Conservation (phyloP, 768 basidiomycete species). For the Clavulina sp. region DNA sequence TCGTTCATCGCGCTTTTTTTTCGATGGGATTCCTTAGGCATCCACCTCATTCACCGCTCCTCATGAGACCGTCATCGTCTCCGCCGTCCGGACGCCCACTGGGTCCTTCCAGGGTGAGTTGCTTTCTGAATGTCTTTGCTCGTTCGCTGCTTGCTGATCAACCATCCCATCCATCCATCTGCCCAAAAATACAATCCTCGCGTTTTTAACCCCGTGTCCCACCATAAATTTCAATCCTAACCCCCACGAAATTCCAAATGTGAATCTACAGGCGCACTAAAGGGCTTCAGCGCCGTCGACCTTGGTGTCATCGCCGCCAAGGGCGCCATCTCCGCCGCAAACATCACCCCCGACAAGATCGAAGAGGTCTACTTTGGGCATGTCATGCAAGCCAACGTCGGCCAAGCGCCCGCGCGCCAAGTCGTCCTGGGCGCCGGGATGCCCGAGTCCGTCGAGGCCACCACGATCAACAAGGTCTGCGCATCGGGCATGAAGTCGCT, state of each 20-base stretch:
- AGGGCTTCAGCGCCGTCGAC: constrained; percentile 76
- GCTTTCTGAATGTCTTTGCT: background rate
- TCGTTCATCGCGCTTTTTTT: too few relatives aligned
- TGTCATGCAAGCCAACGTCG: constrained; percentile 92
- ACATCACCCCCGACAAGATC: constrained; percentile 62
- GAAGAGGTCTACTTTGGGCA: constrained; percentile 97
- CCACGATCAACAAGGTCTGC: constrained; percentile 99
- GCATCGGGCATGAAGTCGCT: constrained; percentile 93
- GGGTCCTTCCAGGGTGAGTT: constrained; percentile 59
- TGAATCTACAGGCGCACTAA: constrained; percentile 50
- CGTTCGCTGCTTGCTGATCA: background rate
- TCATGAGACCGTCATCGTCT: constrained; percentile 83
- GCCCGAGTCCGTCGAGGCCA: constrained; percentile 74
- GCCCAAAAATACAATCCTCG: background rate
- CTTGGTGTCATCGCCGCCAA: constrained; percentile 81
- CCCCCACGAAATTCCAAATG: too few relatives aligned
- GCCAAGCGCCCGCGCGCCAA: constrained; percentile 96
- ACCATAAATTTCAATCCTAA: too few relatives aligned
- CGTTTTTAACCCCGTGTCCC: too few relatives aligned
- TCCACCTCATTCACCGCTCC: constrained; percentile 26
- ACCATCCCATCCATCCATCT: too few relatives aligned
- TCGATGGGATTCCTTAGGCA: too few relatives aligned
- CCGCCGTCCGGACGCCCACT: constrained; percentile 85
- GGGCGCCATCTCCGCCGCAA: constrained; percentile 66
- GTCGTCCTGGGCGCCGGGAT: constrained; percentile 86